Base-by-base conservation (phyloP, 805 yeast genomes). In the Monosporozyma unispora region DNA sequence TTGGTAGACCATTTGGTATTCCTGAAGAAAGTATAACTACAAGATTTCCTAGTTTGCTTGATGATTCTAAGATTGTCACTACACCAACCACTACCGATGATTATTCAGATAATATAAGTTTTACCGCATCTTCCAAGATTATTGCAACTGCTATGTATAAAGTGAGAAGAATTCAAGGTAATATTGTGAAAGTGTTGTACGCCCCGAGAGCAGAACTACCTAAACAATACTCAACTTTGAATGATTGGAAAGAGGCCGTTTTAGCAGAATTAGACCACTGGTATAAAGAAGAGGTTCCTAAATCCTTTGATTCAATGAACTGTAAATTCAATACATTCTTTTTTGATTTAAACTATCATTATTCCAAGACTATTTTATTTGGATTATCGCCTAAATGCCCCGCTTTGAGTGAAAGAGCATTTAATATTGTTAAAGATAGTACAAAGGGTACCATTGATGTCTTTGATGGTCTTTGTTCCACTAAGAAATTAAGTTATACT, bases 1-100 rank as follows among this genome's bases (percentile, higher is more conserved):
- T 89, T 46, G 95, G 95, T 0, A 74, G 96, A 37, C 96, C 96
- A 0, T 82, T 84, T 55, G 93, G 95, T 0, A 83, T 89, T 1
- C 93, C 95, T 0, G 96, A 89, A 56, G 89, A 84, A 54, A 75
- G 81, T 46, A 78, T 88, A 42, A 75, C 79, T 47, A 82, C 86
- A 1, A 78, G 78, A 39, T 85, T 82, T 61, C 95, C 96, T 0
- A 77, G 84, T 16, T 75, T 74, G 40, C 66, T 84, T 44, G 96
- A 89, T 66, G 96, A 89, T 61, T 75, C 87, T 1, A 62, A 73
- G 37, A 80, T 87, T 11, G 67, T 69, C 57, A 38, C 63, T 18
- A 46, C 52, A 48, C 70, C 67, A 33, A 71, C 63, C 50, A 57
- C 64, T 10, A 55, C 63, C 2, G 54, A 56, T 2, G 81, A 78